Conservation (phyloP, 2,329 filamentous ascomycete genomes). For the Aspergillus sergii region DNA sequence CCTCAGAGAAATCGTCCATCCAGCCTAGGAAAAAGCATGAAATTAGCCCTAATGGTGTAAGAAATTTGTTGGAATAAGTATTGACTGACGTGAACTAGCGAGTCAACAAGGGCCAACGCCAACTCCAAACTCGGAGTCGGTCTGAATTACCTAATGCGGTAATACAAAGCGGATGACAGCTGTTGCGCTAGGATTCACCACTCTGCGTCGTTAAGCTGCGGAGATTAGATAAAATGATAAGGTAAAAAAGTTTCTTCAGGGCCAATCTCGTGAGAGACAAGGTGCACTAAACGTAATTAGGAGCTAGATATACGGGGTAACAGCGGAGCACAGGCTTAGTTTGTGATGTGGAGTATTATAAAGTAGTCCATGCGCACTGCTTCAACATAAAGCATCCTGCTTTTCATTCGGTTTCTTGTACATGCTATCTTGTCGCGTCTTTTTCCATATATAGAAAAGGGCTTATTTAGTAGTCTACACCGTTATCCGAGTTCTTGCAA, state of each 20-base stretch:
- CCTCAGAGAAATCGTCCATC: no score
- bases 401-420: neutral
- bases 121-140: neutral
- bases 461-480: neutral
- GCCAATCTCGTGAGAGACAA: neutral
- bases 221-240: neutral
- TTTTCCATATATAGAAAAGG: neutral
- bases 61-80: neutral
- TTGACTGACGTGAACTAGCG: neutral
- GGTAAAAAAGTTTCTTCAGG: neutral
- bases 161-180: neutral
- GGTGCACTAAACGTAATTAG: neutral
- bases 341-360: neutral
- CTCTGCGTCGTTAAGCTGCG: neutral
- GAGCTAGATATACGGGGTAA: neutral
- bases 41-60: neutral
- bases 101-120: neutral
- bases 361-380: neutral
- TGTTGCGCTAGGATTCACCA: neutral
- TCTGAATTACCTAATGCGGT: neutral
- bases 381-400: neutral
- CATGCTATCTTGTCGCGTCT: neutral
- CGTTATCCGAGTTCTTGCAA: no score
- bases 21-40: rapidly evolving
- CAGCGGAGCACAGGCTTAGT: neutral